A percentile compares a stretch with the other conserved stretches of the same genome.
phyloP scores from a whole-genome alignment of 345 rosid genomes.

The Linum lewisii region DNA sequence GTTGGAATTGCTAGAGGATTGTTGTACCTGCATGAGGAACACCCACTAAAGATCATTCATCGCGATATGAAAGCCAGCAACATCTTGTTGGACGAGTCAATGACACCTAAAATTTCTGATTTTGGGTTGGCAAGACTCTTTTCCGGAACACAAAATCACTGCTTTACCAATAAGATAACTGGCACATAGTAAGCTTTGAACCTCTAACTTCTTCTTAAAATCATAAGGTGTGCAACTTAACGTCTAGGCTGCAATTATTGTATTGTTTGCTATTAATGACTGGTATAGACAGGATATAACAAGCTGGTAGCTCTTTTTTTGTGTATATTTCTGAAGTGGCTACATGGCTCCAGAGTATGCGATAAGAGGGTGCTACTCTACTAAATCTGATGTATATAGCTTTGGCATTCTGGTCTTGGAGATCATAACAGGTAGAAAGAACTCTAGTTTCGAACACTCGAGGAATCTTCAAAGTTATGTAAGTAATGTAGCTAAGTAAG shows the following conservation, averaged over 20 bases:
- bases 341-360: constrained; percentile 6
- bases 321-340: neutral
- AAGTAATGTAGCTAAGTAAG: neutral
- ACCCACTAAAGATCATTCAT: neutral
- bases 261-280: no score
- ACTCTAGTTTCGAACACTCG: neutral
- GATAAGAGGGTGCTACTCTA: neutral
- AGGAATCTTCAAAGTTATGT: neutral
- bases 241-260: no score
- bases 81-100: neutral
- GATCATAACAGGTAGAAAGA: constrained; percentile 1
- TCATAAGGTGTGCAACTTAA: no score
- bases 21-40: neutral
- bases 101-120: constrained; percentile 1
- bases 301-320: neutral
- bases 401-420: constrained; percentile 1
- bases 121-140: constrained; percentile 1
- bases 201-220: neutral
- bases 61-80: constrained; percentile 7
- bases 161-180: neutral
- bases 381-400: constrained; percentile 5
- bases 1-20: neutral
- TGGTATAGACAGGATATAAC: neutral
- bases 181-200: constrained; percentile 1
- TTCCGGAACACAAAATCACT: neutral